Percentiles rank a stretch among this genome's conserved stretches.
Evolutionary conservation across 805 yeast genomes (phyloP).

Genomic region (Ogataea neopini): DNA sequence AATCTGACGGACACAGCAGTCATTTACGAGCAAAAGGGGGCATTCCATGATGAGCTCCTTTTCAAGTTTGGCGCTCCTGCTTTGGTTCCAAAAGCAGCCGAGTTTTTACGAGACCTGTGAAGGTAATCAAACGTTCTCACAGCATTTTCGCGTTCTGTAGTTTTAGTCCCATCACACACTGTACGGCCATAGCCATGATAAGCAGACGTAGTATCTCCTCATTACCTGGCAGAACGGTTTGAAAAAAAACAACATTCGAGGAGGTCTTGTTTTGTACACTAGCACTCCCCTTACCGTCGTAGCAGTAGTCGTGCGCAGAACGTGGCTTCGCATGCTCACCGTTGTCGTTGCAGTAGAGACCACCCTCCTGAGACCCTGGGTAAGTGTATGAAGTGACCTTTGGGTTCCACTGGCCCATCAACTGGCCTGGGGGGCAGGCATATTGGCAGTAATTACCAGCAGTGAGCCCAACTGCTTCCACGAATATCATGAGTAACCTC

Average conservation of each 20-base stretch:
- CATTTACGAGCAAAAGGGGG: constrained; percentile 7
- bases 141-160: no score
- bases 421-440: constrained; percentile 89
- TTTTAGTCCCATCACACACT: no score
- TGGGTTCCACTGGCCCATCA: constrained; percentile 90
- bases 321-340: constrained; percentile 69
- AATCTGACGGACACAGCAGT: not conserved
- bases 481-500: constrained; percentile 56
- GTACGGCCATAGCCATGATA: no score
- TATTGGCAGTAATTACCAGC: constrained; percentile 87
- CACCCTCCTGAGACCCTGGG: constrained; percentile 82
- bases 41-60: constrained; percentile 10
- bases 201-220: constrained; percentile 96
- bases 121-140: no score
- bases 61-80: constrained; percentile 8
- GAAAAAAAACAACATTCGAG: constrained; percentile 76
- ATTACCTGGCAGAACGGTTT: constrained; percentile 91
- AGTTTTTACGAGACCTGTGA: no score
- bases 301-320: constrained; percentile 61
- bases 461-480: constrained; percentile 85
- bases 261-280: constrained; percentile 52
- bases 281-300: constrained; percentile 78
- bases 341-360: constrained; percentile 70
- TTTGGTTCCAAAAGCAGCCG: constrained; percentile 5
- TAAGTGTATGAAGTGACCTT: constrained; percentile 67